Conservation (phyloP, 2,329 filamentous ascomycete species). For the Phaeosphaeriaceae sp. region DNA sequence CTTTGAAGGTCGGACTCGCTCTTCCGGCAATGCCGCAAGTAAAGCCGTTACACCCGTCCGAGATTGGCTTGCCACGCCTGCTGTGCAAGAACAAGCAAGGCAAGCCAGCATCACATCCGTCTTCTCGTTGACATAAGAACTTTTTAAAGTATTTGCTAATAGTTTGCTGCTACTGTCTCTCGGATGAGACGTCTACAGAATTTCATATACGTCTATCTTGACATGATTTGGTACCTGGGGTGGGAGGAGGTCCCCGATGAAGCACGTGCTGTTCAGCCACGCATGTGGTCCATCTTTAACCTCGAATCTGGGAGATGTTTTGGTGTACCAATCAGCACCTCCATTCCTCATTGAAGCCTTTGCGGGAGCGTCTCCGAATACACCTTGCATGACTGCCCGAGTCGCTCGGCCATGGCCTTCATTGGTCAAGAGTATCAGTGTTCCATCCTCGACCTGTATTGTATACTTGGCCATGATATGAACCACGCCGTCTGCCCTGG, state of each 20-base stretch:
- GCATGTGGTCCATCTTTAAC: not conserved
- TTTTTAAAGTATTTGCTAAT: too few relatives aligned
- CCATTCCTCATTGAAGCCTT: not conserved
- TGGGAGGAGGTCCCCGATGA: not conserved
- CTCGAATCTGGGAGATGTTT: conserved; percentile 1
- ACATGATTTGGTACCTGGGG: not conserved
- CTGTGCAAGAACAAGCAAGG: too few relatives aligned
- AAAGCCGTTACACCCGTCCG: too few relatives aligned
- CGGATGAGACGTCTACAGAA: too few relatives aligned
- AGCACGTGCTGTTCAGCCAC: not conserved
- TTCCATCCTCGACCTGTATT: not conserved
- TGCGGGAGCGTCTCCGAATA: not conserved
- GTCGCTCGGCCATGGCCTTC: too few relatives aligned
- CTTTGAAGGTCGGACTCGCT: too few relatives aligned
- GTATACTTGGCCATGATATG: conserved; percentile 5
- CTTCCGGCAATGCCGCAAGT: too few relatives aligned
- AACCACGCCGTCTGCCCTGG: not conserved
- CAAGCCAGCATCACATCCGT: too few relatives aligned
- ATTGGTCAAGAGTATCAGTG: too few relatives aligned
- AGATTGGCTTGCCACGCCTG: too few relatives aligned
- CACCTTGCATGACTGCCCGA: not conserved
- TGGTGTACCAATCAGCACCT: not conserved
- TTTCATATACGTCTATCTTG: conserved; percentile 1
- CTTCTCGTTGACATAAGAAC: too few relatives aligned
- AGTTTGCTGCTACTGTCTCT: too few relatives aligned